Evolutionary conservation across 73 alveolate genomes (phyloP).

Genomic region (Tetrahymena borealis): DNA sequence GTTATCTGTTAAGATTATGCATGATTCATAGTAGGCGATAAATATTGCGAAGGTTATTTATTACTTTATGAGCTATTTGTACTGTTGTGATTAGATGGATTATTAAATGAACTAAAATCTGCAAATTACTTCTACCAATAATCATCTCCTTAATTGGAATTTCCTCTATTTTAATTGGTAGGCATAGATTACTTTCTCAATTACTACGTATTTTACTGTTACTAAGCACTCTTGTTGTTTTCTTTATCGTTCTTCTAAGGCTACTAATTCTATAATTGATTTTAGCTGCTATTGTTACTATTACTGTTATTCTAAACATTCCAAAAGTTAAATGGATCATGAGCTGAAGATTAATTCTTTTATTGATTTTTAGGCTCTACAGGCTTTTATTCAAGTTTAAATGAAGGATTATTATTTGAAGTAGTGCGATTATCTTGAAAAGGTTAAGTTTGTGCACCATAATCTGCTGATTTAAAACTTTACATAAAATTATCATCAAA

Average conservation of each 20-base stretch:
- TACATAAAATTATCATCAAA: not conserved
- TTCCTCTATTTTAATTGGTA: not conserved
- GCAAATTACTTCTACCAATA: not conserved
- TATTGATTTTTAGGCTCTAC: too few relatives aligned
- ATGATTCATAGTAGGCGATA: not conserved
- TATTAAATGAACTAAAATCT: not conserved
- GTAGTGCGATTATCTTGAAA: not conserved
- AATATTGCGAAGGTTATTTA: not conserved
- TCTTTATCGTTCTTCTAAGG: not conserved
- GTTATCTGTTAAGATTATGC: too few relatives aligned
- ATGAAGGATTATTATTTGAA: not conserved
- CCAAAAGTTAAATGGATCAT: not conserved
- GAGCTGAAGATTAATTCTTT: not conserved
- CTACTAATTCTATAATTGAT: not conserved
- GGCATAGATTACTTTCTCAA: not conserved
- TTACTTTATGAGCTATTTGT: not conserved
- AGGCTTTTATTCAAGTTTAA: too few relatives aligned
- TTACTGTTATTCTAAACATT: not conserved
- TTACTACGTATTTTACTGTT: too few relatives aligned
- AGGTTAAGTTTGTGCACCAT: not conserved
- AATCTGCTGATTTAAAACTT: not conserved
- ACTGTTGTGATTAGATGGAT: not conserved
- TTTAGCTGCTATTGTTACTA: not conserved
- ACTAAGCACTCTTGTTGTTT: not conserved
- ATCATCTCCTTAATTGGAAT: not conserved